phyloP scores from a whole-genome alignment of 495 filamentous ascomycete species.

The Penicillium taxi region DNA sequence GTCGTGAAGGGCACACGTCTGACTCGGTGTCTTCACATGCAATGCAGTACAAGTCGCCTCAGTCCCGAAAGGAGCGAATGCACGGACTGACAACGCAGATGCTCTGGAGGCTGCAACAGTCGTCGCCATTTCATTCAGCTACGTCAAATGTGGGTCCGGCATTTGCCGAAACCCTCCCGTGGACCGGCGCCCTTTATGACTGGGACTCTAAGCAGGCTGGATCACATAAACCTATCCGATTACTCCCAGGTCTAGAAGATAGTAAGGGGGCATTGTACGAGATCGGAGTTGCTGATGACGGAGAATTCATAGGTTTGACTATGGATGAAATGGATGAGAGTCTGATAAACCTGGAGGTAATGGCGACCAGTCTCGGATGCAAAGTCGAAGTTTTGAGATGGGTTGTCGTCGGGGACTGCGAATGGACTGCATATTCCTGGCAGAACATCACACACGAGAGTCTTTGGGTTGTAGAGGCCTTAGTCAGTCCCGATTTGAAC shows the following conservation, averaged over 20 bases:
- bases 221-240: slow-evolving; percentile 52
- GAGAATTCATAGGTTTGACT: slow-evolving; percentile 81
- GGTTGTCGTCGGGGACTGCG: slow-evolving; percentile 79
- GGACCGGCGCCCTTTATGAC: slow-evolving; percentile 46
- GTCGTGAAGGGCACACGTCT: slow-evolving; percentile 49
- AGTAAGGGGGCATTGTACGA: slow-evolving; percentile 92
- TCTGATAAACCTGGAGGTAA: slow-evolving; percentile 68
- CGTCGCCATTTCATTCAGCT: slow-evolving; percentile 77
- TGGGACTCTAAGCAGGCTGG: too few species aligned
- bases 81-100: slow-evolving; percentile 91
- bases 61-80: slow-evolving; percentile 69
- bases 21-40: slow-evolving; percentile 18
- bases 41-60: slow-evolving; percentile 24
- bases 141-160: slow-evolving; percentile 64
- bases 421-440: slow-evolving; percentile 48
- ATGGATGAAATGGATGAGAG: slow-evolving; percentile 89
- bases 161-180: slow-evolving; percentile 54
- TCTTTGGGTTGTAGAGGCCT: slow-evolving; percentile 85
- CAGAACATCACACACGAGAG: slow-evolving; percentile 38
- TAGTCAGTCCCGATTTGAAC: slow-evolving; percentile 56
- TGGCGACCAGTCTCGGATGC: slow-evolving; percentile 89
- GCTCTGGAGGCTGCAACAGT: slow-evolving; percentile 91
- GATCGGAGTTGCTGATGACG: slow-evolving; percentile 93
- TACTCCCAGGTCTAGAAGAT: slow-evolving; percentile 79
- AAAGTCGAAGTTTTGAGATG: slow-evolving; percentile 73